phyloP scores from a whole-genome alignment of 2,329 filamentous ascomycete genomes.

The Trichoderma sp. region DNA sequence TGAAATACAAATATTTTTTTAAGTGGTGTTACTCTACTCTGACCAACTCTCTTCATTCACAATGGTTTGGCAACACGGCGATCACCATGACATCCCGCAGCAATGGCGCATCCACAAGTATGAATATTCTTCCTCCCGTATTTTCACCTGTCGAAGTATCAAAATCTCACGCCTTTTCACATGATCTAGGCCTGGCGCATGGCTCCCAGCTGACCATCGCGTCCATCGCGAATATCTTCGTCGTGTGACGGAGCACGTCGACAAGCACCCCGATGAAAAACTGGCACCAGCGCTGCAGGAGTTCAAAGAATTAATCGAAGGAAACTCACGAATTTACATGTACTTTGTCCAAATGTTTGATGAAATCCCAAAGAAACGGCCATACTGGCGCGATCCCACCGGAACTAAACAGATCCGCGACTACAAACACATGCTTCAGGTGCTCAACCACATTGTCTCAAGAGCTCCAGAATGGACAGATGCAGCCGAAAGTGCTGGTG shows the following conservation, averaged over 20 bases:
- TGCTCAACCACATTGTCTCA: constrained; percentile 60
- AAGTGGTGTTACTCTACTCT: background rate
- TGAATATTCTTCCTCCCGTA: constrained; percentile 19
- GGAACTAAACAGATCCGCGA: constrained; percentile 62
- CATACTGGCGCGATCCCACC: constrained; percentile 60
- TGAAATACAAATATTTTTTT: background rate
- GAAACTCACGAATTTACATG: constrained; percentile 62
- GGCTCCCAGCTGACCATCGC: constrained; percentile 63
- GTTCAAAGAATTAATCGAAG: constrained; percentile 65
- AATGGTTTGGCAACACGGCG: constrained; percentile 51
- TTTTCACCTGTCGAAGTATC: background rate
- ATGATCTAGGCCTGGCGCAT: constrained; percentile 48
- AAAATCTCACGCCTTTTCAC: background rate
- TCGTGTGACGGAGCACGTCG: constrained; percentile 53
- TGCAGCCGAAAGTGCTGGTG: constrained; percentile 48
- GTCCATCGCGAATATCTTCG: constrained; percentile 63
- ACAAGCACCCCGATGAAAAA: constrained; percentile 45
- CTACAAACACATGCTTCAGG: constrained; percentile 63
- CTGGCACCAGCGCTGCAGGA: constrained; percentile 61
- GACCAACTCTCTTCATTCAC: constrained; percentile 21
- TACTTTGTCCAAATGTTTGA: constrained; percentile 66
- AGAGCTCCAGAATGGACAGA: constrained; percentile 53
- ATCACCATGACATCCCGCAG: constrained; percentile 50
- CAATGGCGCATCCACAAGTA: constrained; percentile 47
- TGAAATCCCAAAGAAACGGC: constrained; percentile 43